phyloP scores from a whole-genome alignment of 768 basidiomycete species.

The Amanita molliuscula region DNA sequence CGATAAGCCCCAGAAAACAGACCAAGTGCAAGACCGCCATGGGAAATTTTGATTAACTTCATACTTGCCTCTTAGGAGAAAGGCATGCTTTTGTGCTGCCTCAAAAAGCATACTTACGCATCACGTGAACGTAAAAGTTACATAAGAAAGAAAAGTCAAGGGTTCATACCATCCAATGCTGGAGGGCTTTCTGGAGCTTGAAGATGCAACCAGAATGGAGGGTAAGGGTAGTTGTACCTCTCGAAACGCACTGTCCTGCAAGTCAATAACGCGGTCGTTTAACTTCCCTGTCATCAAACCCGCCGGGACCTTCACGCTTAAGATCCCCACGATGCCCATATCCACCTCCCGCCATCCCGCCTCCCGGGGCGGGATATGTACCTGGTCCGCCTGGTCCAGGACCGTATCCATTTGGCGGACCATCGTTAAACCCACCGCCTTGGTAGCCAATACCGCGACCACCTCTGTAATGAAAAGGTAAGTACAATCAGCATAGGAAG shows the following conservation, averaged over 20 bases:
- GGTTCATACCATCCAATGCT: slow-evolving; percentile 1
- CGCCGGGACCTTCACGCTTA: slow-evolving; percentile 69
- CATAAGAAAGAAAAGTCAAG: background rate
- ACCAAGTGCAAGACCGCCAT: background rate
- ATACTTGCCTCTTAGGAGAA: slow-evolving; percentile 5
- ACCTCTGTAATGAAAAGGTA: slow-evolving; percentile 26
- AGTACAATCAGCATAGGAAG: slow-evolving; percentile 3
- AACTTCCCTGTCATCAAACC: slow-evolving; percentile 71
- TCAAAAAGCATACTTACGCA: slow-evolving; percentile 6
- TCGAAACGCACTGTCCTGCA: slow-evolving; percentile 2
- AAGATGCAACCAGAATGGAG: slow-evolving; percentile 3
- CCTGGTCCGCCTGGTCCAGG: slow-evolving; percentile 36
- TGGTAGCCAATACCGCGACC: slow-evolving; percentile 66
- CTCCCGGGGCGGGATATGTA: slow-evolving; percentile 20
- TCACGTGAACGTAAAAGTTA: background rate
- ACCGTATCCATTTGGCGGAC: slow-evolving; percentile 40
- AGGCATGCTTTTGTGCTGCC: background rate
- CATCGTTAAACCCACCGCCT: slow-evolving; percentile 47
- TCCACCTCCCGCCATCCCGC: slow-evolving; percentile 29
- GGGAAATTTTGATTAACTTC: background rate
- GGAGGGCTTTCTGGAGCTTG: slow-evolving; percentile 6
- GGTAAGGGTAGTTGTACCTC: slow-evolving; percentile 4
- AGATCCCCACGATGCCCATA: slow-evolving; percentile 55
- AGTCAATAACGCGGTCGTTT: slow-evolving; percentile 76
- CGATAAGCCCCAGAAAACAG: background rate